These are phyloP conservation scores for Populus ilicifolia DNA, from an alignment of 345 rosid genomes.

Conservation along the genomic window DNA sequence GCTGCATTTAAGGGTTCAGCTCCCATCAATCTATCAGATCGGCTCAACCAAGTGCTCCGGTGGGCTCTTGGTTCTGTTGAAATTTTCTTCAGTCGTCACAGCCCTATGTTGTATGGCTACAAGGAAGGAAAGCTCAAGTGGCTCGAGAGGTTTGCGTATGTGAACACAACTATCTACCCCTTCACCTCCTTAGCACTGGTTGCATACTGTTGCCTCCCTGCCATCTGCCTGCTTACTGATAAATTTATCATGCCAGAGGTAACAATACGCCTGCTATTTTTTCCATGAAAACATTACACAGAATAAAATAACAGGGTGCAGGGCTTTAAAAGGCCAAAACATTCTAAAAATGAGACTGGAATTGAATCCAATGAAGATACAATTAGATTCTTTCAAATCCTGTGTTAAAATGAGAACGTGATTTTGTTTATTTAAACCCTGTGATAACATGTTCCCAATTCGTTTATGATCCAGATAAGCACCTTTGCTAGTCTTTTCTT, in stretches of 20 bases:
- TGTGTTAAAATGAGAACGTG: background rate
- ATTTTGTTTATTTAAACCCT: background rate
- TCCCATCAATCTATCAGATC: conserved; percentile 90
- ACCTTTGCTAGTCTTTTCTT: conserved; percentile 92
- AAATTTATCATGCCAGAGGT: conserved; percentile 99
- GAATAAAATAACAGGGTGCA: background rate
- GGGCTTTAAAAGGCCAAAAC: background rate
- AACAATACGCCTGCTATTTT: conserved; percentile 6
- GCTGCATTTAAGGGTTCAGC: conserved; percentile 97
- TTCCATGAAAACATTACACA: background rate
- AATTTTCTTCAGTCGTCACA: conserved; percentile 92
- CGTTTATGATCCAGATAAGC: conserved; percentile 57
- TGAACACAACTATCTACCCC: conserved; percentile 91
- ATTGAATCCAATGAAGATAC: background rate
- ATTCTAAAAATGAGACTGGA: background rate
- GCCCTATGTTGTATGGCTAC: conserved; percentile 86
- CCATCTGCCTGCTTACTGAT: conserved; percentile 90
- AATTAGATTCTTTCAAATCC: background rate
- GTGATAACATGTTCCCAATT: conserved; percentile 2
- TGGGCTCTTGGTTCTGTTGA: conserved; percentile 99
- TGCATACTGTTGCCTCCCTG: conserved; percentile 88
- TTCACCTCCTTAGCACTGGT: conserved; percentile 90
- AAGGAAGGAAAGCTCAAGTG: conserved; percentile 90
- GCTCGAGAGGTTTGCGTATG: conserved; percentile 89
- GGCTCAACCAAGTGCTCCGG: conserved; percentile 93